A percentile compares a stretch with the other conserved stretches of the same genome.
phyloP scores from a whole-genome alignment of 805 yeast genomes.

The Pichia phayaonensis region DNA sequence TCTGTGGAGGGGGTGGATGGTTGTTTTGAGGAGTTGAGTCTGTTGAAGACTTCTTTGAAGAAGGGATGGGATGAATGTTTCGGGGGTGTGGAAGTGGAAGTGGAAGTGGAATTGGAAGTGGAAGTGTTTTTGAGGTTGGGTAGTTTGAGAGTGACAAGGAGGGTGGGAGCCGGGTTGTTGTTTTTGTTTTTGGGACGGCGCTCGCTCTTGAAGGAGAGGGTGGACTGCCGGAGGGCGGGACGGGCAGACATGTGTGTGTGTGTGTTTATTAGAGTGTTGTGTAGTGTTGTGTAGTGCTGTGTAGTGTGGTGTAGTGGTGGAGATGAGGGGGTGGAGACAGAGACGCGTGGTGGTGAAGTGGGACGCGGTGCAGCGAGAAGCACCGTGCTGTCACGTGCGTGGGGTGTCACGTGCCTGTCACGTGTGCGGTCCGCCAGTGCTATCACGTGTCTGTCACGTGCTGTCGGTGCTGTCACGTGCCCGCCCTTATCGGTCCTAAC shows the following conservation, averaged over 20 bases:
- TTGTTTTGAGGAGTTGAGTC: background rate
- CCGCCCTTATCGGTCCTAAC: no score
- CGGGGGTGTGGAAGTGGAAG: no score
- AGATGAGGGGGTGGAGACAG: no score
- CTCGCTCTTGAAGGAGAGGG: background rate
- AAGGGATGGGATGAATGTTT: no score
- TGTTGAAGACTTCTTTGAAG: constrained; percentile 7
- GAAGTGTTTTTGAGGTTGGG: background rate
- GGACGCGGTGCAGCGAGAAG: no score
- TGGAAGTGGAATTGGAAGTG: background rate
- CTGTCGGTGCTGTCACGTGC: no score
- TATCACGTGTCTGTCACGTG: no score
- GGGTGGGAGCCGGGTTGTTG: background rate
- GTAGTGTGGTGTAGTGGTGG: no score
- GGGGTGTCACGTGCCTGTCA: no score
- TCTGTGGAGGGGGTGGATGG: background rate
- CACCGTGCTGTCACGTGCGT: no score
- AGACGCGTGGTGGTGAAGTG: no score
- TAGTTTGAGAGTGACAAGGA: background rate
- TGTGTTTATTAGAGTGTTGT: background rate
- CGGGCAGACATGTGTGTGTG: background rate
- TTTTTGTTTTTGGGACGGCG: background rate
- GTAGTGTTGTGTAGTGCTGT: background rate
- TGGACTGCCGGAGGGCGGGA: background rate
- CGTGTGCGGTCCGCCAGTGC: no score